Conservation (phyloP, 495 filamentous ascomycete genomes). For the Tuber brumale region DNA sequence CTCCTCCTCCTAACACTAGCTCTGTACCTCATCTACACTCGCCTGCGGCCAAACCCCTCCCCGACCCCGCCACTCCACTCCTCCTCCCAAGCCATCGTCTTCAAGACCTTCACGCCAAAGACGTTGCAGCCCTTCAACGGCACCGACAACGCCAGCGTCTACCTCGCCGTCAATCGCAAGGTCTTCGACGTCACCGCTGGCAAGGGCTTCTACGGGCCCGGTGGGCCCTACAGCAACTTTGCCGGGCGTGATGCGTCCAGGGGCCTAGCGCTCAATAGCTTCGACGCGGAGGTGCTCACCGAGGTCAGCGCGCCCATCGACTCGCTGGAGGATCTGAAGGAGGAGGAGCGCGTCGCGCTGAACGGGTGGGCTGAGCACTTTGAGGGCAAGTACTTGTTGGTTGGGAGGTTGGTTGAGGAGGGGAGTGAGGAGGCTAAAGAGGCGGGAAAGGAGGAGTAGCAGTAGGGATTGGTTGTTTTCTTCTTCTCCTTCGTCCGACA, state of each 20-base stretch:
- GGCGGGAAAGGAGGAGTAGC: conserved; percentile 22
- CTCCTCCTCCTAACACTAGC: conserved; percentile 64
- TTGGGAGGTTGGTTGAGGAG: conserved; percentile 79
- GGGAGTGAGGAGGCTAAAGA: conserved; percentile 53
- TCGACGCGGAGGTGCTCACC: conserved; percentile 94
- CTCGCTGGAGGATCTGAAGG: conserved; percentile 63
- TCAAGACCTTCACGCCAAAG: conserved; percentile 82
- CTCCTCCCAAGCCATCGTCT: conserved; percentile 63
- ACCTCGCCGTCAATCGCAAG: conserved; percentile 72
- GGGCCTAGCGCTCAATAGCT: conserved; percentile 84
- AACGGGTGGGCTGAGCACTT: conserved; percentile 90
- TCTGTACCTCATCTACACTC: conserved; percentile 61
- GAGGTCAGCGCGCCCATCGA: conserved; percentile 83
- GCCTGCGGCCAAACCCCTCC: conserved; percentile 54
- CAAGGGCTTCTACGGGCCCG: conserved; percentile 86
- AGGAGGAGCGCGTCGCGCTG: conserved; percentile 75
- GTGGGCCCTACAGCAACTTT: conserved; percentile 89
- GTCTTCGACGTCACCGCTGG: conserved; percentile 85
- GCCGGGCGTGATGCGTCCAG: conserved; percentile 89
- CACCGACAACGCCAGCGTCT: conserved; percentile 63
- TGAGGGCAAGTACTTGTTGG: conserved; percentile 84
- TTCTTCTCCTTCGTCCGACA: too few species aligned
- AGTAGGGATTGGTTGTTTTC: conserved; percentile 3
- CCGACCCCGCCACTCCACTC: conserved; percentile 52
- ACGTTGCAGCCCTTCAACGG: conserved; percentile 87